Evolutionary conservation across 2,329 filamentous ascomycete species (phyloP).

Genomic region (Aplosporella prunicola): DNA sequence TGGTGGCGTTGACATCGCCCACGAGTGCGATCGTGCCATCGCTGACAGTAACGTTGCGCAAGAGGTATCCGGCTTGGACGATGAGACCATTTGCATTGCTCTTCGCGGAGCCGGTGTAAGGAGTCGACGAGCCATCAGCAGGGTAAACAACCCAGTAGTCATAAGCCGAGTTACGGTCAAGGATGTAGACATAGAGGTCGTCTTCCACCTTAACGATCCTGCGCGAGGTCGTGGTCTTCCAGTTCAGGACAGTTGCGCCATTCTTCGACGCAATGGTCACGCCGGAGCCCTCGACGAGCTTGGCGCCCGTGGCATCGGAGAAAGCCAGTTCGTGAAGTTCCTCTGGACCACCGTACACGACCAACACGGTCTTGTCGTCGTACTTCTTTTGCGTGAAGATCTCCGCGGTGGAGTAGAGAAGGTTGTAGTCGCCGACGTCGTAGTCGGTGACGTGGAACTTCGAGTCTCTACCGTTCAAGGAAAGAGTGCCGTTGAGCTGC

Average conservation of each 20-base stretch:
- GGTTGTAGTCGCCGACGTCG: constrained; percentile 46
- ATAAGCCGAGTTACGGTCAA: constrained; percentile 54
- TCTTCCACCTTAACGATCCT: constrained; percentile 43
- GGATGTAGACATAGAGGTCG: constrained; percentile 46
- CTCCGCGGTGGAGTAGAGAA: constrained; percentile 62
- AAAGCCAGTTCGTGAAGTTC: constrained; percentile 57
- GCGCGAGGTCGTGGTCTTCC: constrained; percentile 45
- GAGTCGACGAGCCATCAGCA: constrained; percentile 28
- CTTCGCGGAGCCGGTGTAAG: constrained; percentile 21
- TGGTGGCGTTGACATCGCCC: constrained; percentile 64
- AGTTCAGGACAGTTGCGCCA: constrained; percentile 43
- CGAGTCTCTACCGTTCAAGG: constrained; percentile 54
- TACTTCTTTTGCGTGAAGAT: constrained; percentile 59
- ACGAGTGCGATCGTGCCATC: constrained; percentile 51
- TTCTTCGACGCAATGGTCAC: constrained; percentile 27
- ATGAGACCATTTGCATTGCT: constrained; percentile 47
- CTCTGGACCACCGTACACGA: constrained; percentile 54
- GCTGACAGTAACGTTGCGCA: constrained; percentile 50
- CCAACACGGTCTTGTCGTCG: constrained; percentile 47
- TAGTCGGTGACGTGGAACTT: constrained; percentile 61
- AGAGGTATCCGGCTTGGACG: constrained; percentile 53
- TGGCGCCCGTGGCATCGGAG: constrained; percentile 23
- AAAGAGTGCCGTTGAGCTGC: constrained; percentile 47
- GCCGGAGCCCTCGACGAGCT: constrained; percentile 34
- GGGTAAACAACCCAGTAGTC: constrained; percentile 58